Conservation (phyloP, 352 stramenopile genomes). For the Pythium scleroteichum region DNA sequence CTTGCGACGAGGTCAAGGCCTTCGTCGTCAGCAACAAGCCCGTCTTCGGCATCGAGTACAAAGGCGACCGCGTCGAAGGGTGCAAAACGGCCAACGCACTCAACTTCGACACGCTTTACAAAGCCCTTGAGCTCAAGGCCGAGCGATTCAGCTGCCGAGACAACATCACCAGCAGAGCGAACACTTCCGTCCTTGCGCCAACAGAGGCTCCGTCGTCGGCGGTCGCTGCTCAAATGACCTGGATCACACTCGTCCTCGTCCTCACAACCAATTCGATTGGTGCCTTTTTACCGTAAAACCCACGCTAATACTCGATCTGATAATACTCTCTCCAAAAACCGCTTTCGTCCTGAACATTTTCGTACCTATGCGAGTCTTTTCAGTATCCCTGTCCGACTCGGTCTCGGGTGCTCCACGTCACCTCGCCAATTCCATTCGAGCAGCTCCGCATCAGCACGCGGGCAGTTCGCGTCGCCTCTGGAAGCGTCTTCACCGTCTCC, state of each 20-base stretch:
- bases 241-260: neutral
- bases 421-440: slow-evolving; percentile 12
- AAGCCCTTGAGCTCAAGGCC: slow-evolving; percentile 30
- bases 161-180: slow-evolving; percentile 1
- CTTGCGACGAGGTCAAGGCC: slow-evolving; percentile 38
- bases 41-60: slow-evolving; percentile 61
- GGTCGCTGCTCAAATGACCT: neutral
- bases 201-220: neutral
- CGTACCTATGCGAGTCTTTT: neutral
- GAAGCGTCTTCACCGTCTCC: neutral
- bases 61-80: slow-evolving; percentile 26
- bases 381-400: neutral
- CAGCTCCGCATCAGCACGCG: neutral
- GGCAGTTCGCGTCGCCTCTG: neutral
- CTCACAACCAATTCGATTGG: neutral
- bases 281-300: neutral
- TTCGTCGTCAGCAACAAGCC: slow-evolving; percentile 49
- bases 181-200: neutral
- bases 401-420: slow-evolving; percentile 22
- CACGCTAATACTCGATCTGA: neutral
- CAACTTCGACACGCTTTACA: slow-evolving; percentile 44
- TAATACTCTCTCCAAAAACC: slow-evolving; percentile 6
- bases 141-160: slow-evolving; percentile 39
- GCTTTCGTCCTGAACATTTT: slow-evolving; percentile 5
- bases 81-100: slow-evolving; percentile 34